Evolutionary conservation across 768 basidiomycete genomes (phyloP).

Genomic region (Trichaptum fuscoviolaceum): DNA sequence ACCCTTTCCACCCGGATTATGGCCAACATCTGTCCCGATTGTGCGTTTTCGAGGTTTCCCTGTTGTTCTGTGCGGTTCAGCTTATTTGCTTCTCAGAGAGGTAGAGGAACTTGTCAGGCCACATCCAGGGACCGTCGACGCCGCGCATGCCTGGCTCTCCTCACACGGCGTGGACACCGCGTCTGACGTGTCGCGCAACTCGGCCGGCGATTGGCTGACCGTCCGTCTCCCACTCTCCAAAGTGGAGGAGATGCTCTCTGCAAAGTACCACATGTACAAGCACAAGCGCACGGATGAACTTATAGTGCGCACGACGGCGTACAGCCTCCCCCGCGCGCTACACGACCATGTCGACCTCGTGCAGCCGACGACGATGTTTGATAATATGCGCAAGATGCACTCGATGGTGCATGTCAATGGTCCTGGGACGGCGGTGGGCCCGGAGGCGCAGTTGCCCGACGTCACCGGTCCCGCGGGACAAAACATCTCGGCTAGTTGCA

Average conservation of each 20-base stretch:
- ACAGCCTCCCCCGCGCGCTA: slow-evolving; percentile 13
- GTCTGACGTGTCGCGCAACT: slow-evolving; percentile 1
- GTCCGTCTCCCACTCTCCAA: slow-evolving; percentile 11
- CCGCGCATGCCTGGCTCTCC: slow-evolving; percentile 13
- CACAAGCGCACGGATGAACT: slow-evolving; percentile 9
- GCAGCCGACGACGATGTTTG: slow-evolving; percentile 16
- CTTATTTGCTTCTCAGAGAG: background rate
- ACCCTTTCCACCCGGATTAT: slow-evolving; percentile 9
- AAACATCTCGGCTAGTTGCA: slow-evolving; percentile 11
- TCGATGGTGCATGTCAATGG: slow-evolving; percentile 18
- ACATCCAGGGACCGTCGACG: slow-evolving; percentile 6
- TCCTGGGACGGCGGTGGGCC: slow-evolving; percentile 12
- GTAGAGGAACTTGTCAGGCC: slow-evolving; percentile 10
- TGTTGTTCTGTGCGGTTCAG: background rate
- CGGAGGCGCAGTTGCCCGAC: background rate
- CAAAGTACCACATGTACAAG: slow-evolving; percentile 11
- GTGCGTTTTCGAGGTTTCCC: slow-evolving; percentile 1
- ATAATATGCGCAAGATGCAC: slow-evolving; percentile 3
- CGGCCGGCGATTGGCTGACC: slow-evolving; percentile 15
- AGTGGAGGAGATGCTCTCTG: slow-evolving; percentile 11
- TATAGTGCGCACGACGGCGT: slow-evolving; percentile 14
- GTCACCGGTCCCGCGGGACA: slow-evolving; percentile 11
- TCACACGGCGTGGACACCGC: slow-evolving; percentile 10
- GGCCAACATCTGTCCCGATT: slow-evolving; percentile 13
- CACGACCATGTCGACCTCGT: slow-evolving; percentile 15